Conservation (phyloP, 139 green algal genomes). For the Chlamydomonas schloesseri region DNA sequence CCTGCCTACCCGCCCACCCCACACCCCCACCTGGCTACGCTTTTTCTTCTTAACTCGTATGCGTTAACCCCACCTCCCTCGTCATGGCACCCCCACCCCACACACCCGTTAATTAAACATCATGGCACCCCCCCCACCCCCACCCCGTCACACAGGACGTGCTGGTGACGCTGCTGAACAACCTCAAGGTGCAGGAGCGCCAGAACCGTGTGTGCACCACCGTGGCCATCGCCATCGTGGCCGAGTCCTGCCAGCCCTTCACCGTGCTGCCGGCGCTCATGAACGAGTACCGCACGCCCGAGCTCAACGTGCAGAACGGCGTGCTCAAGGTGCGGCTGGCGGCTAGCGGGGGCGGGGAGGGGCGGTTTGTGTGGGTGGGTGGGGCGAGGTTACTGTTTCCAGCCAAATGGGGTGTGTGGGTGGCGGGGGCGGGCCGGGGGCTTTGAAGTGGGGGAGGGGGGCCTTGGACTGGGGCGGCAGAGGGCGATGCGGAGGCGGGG, state of each 20-base stretch:
- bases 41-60: too few relatives aligned
- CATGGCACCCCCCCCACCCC: background rate
- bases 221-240: constrained; percentile 99
- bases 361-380: background rate
- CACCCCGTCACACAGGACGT: constrained; percentile 83
- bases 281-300: constrained; percentile 98
- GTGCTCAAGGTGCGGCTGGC: constrained; percentile 85
- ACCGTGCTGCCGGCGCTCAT: constrained; percentile 99
- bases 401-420: too few relatives aligned
- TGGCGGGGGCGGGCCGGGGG: too few relatives aligned
- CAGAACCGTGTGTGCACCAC: constrained; percentile 99
- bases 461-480: too few relatives aligned
- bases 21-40: too few relatives aligned
- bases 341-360: background rate
- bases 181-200: constrained; percentile 99
- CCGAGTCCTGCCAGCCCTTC: constrained; percentile 98
- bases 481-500: too few relatives aligned
- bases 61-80: too few relatives aligned
- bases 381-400: too few relatives aligned
- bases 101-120: too few relatives aligned
- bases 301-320: constrained; percentile 99
- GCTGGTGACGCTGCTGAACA: constrained; percentile 98
- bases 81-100: too few relatives aligned
- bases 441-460: too few relatives aligned
- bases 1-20: too few relatives aligned